These are phyloP conservation scores for Phytophthora pinifolia DNA, from an alignment of 352 stramenopile species.

Conservation along the genomic window DNA sequence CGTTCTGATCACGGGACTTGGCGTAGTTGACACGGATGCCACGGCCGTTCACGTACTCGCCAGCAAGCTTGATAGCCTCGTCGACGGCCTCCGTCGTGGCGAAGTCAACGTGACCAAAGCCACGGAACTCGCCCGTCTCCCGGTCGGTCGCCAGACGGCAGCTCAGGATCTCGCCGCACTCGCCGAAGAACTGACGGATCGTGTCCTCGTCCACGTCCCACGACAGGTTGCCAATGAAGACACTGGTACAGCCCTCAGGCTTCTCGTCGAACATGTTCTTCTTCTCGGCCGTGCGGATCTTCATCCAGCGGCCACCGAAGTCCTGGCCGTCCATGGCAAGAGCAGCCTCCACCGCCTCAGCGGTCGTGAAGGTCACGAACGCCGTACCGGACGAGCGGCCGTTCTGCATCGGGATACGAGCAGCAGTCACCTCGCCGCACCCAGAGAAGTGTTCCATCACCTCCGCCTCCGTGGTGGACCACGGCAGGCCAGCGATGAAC, in stretches of 20 bases:
- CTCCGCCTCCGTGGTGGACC: constrained; percentile 93
- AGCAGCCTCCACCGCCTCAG: constrained; percentile 72
- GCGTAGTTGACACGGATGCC: constrained; percentile 96
- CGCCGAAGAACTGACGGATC: constrained; percentile 91
- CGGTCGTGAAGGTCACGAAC: constrained; percentile 92
- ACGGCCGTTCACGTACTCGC: constrained; percentile 91
- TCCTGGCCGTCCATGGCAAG: constrained; percentile 93
- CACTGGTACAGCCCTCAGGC: constrained; percentile 93
- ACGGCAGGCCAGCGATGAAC: constrained; percentile 95
- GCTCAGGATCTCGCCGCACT: constrained; percentile 95
- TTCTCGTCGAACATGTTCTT: constrained; percentile 91
- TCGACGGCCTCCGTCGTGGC: constrained; percentile 93
- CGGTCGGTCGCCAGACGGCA: constrained; percentile 96
- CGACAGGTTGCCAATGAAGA: constrained; percentile 98
- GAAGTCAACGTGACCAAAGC: constrained; percentile 98
- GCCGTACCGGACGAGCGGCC: constrained; percentile 93
- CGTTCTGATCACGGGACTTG: constrained; percentile 59
- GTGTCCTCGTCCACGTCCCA: constrained; percentile 97
- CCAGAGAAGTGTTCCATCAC: constrained; percentile 93
- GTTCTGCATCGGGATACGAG: constrained; percentile 90
- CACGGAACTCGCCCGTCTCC: constrained; percentile 98
- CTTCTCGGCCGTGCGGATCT: constrained; percentile 89
- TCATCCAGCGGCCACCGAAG: constrained; percentile 95
- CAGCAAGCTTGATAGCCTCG: constrained; percentile 90
- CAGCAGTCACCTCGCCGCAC: constrained; percentile 88